Conservation (phyloP, 306 rosid genomes). For the Cucumis hystrix region DNA sequence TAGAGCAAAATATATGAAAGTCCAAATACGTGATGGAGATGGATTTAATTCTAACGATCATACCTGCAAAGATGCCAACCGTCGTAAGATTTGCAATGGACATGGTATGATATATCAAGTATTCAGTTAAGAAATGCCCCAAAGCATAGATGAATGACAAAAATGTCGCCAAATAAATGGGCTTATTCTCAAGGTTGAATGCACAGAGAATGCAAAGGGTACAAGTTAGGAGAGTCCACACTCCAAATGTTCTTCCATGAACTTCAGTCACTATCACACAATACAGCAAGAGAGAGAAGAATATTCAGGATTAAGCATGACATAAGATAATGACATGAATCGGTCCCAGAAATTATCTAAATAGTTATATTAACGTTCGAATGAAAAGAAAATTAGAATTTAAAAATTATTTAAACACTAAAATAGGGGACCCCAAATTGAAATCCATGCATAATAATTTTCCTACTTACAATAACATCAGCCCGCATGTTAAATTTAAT, state of each 20-base stretch:
- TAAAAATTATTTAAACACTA: no score
- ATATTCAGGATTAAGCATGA: background rate
- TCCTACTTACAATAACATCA: background rate
- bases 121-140: constrained; percentile 83
- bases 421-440: no score
- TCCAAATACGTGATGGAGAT: background rate
- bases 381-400: background rate
- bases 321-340: background rate
- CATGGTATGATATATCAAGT: constrained; percentile 70
- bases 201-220: constrained; percentile 90
- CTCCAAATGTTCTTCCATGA: constrained; percentile 95
- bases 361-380: background rate
- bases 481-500: background rate
- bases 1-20: background rate
- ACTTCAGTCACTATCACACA: constrained; percentile 61
- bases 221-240: constrained; percentile 88
- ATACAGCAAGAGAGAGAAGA: background rate
- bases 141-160: constrained; percentile 77
- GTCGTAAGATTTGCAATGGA: constrained; percentile 54
- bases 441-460: background rate
- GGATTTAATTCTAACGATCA: constrained; percentile 6
- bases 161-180: constrained; percentile 69
- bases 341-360: background rate
- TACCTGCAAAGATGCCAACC: constrained; percentile 86
- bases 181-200: constrained; percentile 83